Conservation (phyloP, 768 basidiomycete species). For the Lentinula sp. region DNA sequence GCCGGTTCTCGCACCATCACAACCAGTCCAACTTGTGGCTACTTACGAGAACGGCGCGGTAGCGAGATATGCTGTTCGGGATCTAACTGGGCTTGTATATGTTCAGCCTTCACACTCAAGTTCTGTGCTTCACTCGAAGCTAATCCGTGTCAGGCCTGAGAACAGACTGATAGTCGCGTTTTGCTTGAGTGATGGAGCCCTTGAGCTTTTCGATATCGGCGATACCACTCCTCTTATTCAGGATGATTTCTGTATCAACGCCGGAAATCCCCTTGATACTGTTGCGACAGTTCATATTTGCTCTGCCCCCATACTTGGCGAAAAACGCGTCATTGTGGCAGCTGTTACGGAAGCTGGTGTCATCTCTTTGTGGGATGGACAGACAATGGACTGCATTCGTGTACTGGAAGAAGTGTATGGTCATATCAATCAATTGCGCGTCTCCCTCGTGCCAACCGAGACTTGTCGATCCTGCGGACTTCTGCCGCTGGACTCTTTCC, state of each 20-base stretch:
- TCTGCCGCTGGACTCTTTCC: slow-evolving; percentile 57
- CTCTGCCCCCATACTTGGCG: slow-evolving; percentile 43
- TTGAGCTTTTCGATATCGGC: slow-evolving; percentile 55
- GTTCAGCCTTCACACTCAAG: slow-evolving; percentile 37
- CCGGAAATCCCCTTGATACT: slow-evolving; percentile 52
- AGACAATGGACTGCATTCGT: slow-evolving; percentile 56
- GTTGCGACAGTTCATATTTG: slow-evolving; percentile 51
- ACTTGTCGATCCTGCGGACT: slow-evolving; percentile 71
- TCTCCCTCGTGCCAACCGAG: slow-evolving; percentile 47
- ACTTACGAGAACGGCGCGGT: slow-evolving; percentile 57
- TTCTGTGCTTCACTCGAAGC: slow-evolving; percentile 38
- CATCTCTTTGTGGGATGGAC: slow-evolving; percentile 72
- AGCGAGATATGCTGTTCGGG: slow-evolving; percentile 43
- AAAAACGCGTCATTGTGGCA: slow-evolving; percentile 46
- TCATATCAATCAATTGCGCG: slow-evolving; percentile 49
- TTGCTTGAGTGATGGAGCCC: slow-evolving; percentile 55
- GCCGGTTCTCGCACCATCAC: slow-evolving; percentile 20
- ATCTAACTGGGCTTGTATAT: slow-evolving; percentile 25
- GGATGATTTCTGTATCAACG: slow-evolving; percentile 43
- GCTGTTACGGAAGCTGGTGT: slow-evolving; percentile 60
- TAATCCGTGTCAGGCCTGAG: slow-evolving; percentile 43
- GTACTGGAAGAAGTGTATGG: slow-evolving; percentile 58
- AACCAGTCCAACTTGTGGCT: slow-evolving; percentile 32
- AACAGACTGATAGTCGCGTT: slow-evolving; percentile 50
- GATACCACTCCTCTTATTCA: slow-evolving; percentile 34